Evolutionary conservation across 768 basidiomycete species (phyloP).

Genomic region (Termitomyces sp.): DNA sequence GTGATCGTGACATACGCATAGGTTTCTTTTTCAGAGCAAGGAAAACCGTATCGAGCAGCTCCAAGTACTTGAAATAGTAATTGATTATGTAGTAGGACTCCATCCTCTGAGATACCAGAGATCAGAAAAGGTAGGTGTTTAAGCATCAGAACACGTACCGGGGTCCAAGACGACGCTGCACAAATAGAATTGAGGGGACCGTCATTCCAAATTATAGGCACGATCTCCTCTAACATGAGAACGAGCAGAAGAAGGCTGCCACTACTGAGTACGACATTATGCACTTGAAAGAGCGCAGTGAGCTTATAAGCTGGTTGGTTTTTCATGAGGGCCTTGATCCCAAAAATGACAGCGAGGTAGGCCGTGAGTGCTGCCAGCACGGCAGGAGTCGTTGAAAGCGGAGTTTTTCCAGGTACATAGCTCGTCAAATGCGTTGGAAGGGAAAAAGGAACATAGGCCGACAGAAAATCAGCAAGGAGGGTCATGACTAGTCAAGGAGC

Average conservation of each 20-base stretch:
- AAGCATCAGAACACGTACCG: slow-evolving; percentile 50
- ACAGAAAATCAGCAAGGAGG: slow-evolving; percentile 71
- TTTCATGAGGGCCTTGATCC: slow-evolving; percentile 82
- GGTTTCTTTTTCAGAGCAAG: slow-evolving; percentile 98
- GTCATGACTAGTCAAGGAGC: slow-evolving; percentile 46
- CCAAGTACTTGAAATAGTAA: slow-evolving; percentile 98
- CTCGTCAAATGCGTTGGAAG: slow-evolving; percentile 56
- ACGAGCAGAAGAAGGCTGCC: slow-evolving; percentile 83
- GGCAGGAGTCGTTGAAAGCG: slow-evolving; percentile 76
- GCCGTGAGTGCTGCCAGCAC: slow-evolving; percentile 69
- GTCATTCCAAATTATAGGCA: slow-evolving; percentile 72
- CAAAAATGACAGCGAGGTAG: slow-evolving; percentile 90
- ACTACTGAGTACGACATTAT: slow-evolving; percentile 85
- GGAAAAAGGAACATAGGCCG: slow-evolving; percentile 54
- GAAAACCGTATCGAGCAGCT: slow-evolving; percentile 96
- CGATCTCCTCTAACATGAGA: slow-evolving; percentile 91
- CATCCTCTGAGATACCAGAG: slow-evolving; percentile 57
- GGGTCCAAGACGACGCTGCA: slow-evolving; percentile 75
- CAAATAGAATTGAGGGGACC: slow-evolving; percentile 82
- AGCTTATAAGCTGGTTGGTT: slow-evolving; percentile 70
- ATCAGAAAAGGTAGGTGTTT: slow-evolving; percentile 8
- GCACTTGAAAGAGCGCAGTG: slow-evolving; percentile 80
- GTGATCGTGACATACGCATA: slow-evolving; percentile 59
- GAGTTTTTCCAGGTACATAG: slow-evolving; percentile 76
- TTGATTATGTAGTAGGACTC: slow-evolving; percentile 99